These are phyloP conservation scores for Xylaria sp. DNA, from an alignment of 495 filamentous ascomycete species.

Conservation along the genomic window DNA sequence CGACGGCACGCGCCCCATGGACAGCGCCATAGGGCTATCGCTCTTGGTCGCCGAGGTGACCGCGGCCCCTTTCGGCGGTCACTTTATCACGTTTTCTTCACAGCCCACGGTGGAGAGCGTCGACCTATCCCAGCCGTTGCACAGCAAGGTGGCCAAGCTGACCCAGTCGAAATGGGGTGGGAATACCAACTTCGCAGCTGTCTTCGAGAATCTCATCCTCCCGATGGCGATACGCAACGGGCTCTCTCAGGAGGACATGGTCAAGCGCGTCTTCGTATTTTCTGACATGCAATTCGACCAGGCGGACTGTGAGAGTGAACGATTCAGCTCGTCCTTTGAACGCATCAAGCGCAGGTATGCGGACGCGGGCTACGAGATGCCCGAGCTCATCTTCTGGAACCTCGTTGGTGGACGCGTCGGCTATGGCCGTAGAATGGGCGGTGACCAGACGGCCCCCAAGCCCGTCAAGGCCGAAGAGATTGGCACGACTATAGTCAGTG, in stretches of 20 bases:
- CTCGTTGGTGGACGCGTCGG: conserved; percentile 47
- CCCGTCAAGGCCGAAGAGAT: conserved; percentile 45
- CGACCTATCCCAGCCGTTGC: conserved; percentile 41
- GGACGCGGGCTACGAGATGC: conserved; percentile 55
- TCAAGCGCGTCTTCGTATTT: conserved; percentile 58
- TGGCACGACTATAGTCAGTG: conserved; percentile 51
- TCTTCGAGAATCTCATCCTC: conserved; percentile 53
- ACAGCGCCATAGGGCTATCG: conserved; percentile 54
- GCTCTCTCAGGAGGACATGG: conserved; percentile 52
- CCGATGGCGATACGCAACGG: conserved; percentile 50
- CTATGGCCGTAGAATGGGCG: not conserved
- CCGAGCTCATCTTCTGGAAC: conserved; percentile 59
- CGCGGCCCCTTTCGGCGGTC: conserved; percentile 51
- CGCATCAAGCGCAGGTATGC: conserved; percentile 47
- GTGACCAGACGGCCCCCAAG: conserved; percentile 42
- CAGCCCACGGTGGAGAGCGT: conserved; percentile 40
- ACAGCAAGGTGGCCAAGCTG: not conserved
- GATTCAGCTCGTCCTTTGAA: conserved; percentile 44
- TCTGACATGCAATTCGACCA: conserved; percentile 57
- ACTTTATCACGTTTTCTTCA: conserved; percentile 54
- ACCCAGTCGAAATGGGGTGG: conserved; percentile 34
- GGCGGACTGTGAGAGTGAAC: conserved; percentile 24
- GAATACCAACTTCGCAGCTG: conserved; percentile 54
- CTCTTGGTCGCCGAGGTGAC: conserved; percentile 54
- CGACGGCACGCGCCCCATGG: conserved; percentile 53